Conservation (phyloP, 129 eudicot genomes). For the Glebionis coronaria region DNA sequence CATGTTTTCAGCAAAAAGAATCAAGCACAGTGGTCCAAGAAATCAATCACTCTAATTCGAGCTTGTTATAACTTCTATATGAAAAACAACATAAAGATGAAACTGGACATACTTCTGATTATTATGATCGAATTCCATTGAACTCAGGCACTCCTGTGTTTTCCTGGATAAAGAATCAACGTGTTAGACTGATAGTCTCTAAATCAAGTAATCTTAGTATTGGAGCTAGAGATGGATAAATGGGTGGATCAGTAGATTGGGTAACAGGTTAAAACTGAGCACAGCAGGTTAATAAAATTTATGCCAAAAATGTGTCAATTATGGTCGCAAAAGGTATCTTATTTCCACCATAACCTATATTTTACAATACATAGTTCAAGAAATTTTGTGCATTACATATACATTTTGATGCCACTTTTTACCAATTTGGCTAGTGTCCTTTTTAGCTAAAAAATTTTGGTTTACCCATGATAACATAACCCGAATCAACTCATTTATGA, state of each 20-base stretch:
- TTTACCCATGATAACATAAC: not conserved
- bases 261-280: not conserved
- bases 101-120: slow-evolving; percentile 45
- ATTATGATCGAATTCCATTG: slow-evolving; percentile 36
- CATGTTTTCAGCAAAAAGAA: not conserved
- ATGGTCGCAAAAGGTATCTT: too few relatives aligned
- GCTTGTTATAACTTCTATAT: not conserved
- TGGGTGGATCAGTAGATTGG: not conserved
- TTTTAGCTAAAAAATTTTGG: too few relatives aligned
- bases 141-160: slow-evolving; percentile 41
- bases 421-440: too few relatives aligned
- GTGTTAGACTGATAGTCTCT: slow-evolving; percentile 13
- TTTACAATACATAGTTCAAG: too few relatives aligned
- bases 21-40: slow-evolving; percentile 1
- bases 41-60: not conserved
- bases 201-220: slow-evolving; percentile 10
- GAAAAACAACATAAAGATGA: slow-evolving; percentile 20
- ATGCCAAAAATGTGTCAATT: too few relatives aligned
- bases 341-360: too few relatives aligned
- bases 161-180: slow-evolving; percentile 47
- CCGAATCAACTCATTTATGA: not conserved
- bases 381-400: too few relatives aligned
- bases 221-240: not conserved
- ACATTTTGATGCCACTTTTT: too few relatives aligned
- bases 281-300: too few relatives aligned